Conservation (phyloP, 306 rosid genomes). For the Prosopis cineraria region DNA sequence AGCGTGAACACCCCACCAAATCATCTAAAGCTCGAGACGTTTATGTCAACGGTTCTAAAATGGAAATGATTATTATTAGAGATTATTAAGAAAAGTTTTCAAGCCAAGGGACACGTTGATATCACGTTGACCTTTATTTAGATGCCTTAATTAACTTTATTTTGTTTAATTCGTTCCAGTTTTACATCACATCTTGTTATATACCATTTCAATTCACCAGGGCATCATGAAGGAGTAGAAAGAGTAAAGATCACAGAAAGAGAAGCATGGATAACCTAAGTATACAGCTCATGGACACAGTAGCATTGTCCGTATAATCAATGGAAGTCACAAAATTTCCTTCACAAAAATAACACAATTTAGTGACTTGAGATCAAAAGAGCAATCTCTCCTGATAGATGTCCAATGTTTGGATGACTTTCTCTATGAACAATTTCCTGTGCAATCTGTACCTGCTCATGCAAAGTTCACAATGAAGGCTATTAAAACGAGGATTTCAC, state of each 20-base stretch:
- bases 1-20: too few species aligned
- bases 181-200: neutral
- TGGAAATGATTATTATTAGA: too few species aligned
- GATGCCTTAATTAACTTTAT: neutral
- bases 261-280: constrained; percentile 8
- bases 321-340: constrained; percentile 42
- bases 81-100: too few species aligned
- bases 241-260: neutral
- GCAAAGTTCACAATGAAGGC: constrained; percentile 28
- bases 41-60: too few species aligned
- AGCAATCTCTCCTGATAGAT: constrained; percentile 75
- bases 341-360: constrained; percentile 11
- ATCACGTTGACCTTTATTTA: too few species aligned
- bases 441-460: constrained; percentile 83
- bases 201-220: neutral
- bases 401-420: constrained; percentile 72
- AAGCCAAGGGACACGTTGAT: neutral
- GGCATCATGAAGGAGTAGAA: neutral
- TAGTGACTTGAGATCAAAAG: constrained; percentile 46
- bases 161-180: neutral
- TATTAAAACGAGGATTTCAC: constrained; percentile 1
- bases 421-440: constrained; percentile 70
- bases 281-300: constrained; percentile 23
- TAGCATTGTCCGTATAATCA: neutral
- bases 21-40: too few species aligned